A percentile compares a stretch with the other conserved stretches of the same genome.
These are phyloP conservation scores for Schoenoplectus triqueter DNA, from an alignment of 202 grass and related monocot genomes.

Conservation along the genomic window DNA sequence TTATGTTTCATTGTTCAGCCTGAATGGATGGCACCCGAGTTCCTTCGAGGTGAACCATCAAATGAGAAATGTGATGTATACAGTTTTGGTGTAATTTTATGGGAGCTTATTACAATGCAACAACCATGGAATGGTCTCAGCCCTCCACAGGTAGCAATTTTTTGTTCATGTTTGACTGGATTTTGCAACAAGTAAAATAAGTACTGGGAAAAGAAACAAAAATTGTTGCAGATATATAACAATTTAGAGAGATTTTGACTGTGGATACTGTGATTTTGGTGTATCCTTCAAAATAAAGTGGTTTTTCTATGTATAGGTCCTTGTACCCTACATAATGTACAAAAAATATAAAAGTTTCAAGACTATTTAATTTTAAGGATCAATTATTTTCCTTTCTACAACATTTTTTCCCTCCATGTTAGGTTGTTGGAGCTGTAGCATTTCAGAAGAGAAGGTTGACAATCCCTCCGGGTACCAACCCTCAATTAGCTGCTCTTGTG, in stretches of 20 bases:
- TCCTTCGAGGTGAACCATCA: slow-evolving; percentile 79
- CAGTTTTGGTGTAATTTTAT: slow-evolving; percentile 86
- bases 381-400: neutral
- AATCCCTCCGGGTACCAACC: slow-evolving; percentile 62
- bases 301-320: neutral
- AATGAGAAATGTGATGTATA: slow-evolving; percentile 95
- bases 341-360: neutral
- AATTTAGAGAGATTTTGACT: neutral
- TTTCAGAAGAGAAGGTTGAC: slow-evolving; percentile 84
- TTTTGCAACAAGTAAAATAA: neutral
- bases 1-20: slow-evolving; percentile 45
- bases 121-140: slow-evolving; percentile 89
- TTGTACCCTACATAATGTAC: neutral
- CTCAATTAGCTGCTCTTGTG: slow-evolving; percentile 69
- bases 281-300: neutral
- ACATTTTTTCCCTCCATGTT: neutral
- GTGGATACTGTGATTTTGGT: neutral
- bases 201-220: neutral
- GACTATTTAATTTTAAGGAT: neutral
- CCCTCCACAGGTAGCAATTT: slow-evolving; percentile 61
- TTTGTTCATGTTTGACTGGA: neutral
- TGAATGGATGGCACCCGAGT: slow-evolving; percentile 98
- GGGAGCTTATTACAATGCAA: slow-evolving; percentile 94
- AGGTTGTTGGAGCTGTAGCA: slow-evolving; percentile 94
- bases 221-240: neutral